A percentile compares a stretch with the other conserved stretches of the same genome.
These are phyloP conservation scores for Hypoxylon rickii DNA, from an alignment of 495 filamentous ascomycete genomes.

Conservation along the genomic window DNA sequence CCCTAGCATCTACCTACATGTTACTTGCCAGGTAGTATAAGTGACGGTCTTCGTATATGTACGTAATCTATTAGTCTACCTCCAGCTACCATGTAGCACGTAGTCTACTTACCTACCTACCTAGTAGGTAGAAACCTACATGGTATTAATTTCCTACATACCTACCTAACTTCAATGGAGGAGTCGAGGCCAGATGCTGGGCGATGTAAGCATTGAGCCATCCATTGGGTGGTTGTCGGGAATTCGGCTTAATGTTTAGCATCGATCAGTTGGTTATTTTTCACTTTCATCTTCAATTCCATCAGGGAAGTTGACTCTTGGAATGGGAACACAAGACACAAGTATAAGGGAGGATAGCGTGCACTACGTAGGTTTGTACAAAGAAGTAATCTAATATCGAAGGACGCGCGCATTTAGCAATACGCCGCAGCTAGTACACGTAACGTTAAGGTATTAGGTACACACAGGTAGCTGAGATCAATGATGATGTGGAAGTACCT, in stretches of 20 bases:
- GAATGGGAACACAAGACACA: too few species aligned
- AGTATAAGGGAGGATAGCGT: too few species aligned
- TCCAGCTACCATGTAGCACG: too few species aligned
- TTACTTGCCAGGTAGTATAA: not conserved
- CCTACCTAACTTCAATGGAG: not conserved
- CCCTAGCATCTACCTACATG: not conserved
- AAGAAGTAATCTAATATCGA: too few species aligned
- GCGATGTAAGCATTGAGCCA: not conserved
- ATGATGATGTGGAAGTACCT: too few species aligned
- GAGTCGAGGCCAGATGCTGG: not conserved
- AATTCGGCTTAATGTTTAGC: not conserved
- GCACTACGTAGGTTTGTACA: too few species aligned
- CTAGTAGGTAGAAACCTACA: too few species aligned
- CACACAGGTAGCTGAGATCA: not conserved
- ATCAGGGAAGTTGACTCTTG: too few species aligned
- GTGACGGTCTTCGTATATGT: not conserved
- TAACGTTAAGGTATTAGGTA: conserved; percentile 24
- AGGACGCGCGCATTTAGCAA: too few species aligned
- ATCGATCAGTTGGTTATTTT: not conserved
- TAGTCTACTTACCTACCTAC: too few species aligned
- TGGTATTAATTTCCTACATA: too few species aligned
- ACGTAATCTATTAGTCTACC: not conserved
- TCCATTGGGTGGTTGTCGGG: not conserved
- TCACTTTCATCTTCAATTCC: too few species aligned
- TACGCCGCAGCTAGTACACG: conserved; percentile 29